Evolutionary conservation across 768 basidiomycete species (phyloP).

Genomic region (Dentipellis sp.): DNA sequence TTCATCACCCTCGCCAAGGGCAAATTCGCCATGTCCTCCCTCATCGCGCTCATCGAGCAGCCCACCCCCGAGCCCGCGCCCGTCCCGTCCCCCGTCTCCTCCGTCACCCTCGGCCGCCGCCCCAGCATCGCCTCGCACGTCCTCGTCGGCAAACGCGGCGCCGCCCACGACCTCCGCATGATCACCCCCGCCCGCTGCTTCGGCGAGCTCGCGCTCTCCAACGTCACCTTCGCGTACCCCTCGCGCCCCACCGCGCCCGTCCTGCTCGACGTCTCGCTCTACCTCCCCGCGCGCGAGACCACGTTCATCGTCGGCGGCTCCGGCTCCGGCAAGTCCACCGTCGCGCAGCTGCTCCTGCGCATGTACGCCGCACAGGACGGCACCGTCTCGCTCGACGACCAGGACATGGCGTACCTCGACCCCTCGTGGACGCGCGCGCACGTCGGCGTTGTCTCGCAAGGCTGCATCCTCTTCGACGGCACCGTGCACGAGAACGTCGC

Average conservation of each 20-base stretch:
- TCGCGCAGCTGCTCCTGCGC: slow-evolving; percentile 55
- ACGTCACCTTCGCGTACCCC: slow-evolving; percentile 66
- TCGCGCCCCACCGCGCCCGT: slow-evolving; percentile 56
- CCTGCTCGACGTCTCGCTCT: slow-evolving; percentile 50
- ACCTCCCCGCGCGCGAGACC: slow-evolving; percentile 61
- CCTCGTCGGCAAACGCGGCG: slow-evolving; percentile 27
- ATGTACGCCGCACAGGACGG: slow-evolving; percentile 67
- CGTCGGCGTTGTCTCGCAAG: slow-evolving; percentile 73
- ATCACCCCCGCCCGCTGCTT: slow-evolving; percentile 55
- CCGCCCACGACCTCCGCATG: slow-evolving; percentile 37
- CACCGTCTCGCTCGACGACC: slow-evolving; percentile 71
- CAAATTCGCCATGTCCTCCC: slow-evolving; percentile 67
- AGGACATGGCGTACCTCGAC: slow-evolving; percentile 70
- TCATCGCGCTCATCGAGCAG: slow-evolving; percentile 48
- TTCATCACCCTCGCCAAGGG: slow-evolving; percentile 72
- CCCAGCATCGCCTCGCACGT: slow-evolving; percentile 6
- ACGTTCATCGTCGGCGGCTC: slow-evolving; percentile 78
- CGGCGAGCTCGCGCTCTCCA: slow-evolving; percentile 59
- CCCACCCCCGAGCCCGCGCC: slow-evolving; percentile 18
- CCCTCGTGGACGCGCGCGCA: slow-evolving; percentile 54
- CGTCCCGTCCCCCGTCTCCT: slow-evolving; percentile 2
- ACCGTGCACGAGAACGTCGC: slow-evolving; percentile 83
- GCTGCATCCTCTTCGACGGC: slow-evolving; percentile 71
- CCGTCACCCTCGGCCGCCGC: slow-evolving; percentile 9
- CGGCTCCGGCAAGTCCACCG: slow-evolving; percentile 71